Conservation (phyloP, 805 yeast species). For the Blastobotrys mokoenaii region DNA sequence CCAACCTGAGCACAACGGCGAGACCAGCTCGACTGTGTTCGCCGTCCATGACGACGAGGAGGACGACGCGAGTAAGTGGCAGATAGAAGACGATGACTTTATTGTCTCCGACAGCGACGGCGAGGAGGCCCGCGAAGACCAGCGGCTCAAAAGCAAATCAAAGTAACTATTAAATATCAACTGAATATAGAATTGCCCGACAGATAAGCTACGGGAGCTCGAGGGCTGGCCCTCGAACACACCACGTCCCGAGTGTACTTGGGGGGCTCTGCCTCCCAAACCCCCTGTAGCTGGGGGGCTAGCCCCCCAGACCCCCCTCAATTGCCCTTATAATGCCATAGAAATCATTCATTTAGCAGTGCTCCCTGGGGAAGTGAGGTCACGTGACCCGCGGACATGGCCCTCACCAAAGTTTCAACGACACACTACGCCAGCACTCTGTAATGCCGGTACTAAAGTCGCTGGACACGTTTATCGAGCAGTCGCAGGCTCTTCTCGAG, state of each 20-base stretch:
- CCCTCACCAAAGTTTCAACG: background rate
- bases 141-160: background rate
- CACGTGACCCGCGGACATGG: background rate
- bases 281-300: no score
- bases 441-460: slow-evolving; percentile 18
- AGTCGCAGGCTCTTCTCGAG: slow-evolving; percentile 34
- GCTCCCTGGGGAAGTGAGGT: no score
- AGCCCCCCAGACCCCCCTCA: no score
- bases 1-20: background rate
- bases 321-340: no score
- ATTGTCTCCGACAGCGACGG: background rate
- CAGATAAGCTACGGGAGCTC: no score
- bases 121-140: background rate
- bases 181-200: no score
- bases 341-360: no score
- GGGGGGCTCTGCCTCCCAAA: no score
- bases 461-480: slow-evolving; percentile 36
- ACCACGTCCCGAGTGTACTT: no score
- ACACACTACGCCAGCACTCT: background rate
- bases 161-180: no score
- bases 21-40: slow-evolving; percentile 17
- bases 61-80: slow-evolving; percentile 7
- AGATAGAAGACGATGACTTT: slow-evolving; percentile 1
- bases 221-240: no score
- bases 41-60: slow-evolving; percentile 20